Evolutionary conservation across 257 asterid species (phyloP), one percentile per base, ranked within the genome.

Genomic region (Solanum rostratum): DNA sequence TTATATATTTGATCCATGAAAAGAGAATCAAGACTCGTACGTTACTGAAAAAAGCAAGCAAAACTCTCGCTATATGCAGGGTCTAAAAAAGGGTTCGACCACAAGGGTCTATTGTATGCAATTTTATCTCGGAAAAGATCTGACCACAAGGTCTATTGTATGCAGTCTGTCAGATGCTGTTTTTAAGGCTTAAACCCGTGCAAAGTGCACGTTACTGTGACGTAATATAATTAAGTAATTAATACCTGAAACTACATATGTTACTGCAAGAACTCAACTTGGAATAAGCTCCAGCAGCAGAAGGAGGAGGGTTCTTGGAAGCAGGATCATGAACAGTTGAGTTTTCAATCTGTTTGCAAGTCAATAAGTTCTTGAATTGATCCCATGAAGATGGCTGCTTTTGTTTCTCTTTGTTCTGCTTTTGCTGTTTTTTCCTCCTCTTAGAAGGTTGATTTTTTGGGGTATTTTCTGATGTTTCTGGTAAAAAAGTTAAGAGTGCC

Each of bases 301-400:
- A 5, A 43, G 80, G 4, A 30, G 71, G n/a, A 30, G 46, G 52
- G 33, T 53, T 83, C 81, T 88, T 54, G 59, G 97, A 90, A 7
- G 82, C 43, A 16, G 98, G 99, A 43, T 93, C 90, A 84, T 93
- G 98, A 87, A 94, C 89, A 85, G 88, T 88, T 6, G 96, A 86
- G 27, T 84, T 92, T 10, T 90, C 91, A 52, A 92, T 85, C 50
- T 92, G 98, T 71, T 93, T 94, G 90, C 99, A 94, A 87, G 92
- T 92, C 24, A 96, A 88, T 30, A 94, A 24, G 93, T 89, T 96
- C 89, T 94, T 96, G 92, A 96, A 46, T 63, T 94, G 97, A 83
- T 96, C 94, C 99, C 99, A 96, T 24, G 99, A 94, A 3, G 97
- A 92, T 10, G 95, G 85, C 9, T 85, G 90, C 24, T n/a, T 85